Base-by-base conservation (phyloP, 768 basidiomycete species). In the Pulveroboletus ravenelii region DNA sequence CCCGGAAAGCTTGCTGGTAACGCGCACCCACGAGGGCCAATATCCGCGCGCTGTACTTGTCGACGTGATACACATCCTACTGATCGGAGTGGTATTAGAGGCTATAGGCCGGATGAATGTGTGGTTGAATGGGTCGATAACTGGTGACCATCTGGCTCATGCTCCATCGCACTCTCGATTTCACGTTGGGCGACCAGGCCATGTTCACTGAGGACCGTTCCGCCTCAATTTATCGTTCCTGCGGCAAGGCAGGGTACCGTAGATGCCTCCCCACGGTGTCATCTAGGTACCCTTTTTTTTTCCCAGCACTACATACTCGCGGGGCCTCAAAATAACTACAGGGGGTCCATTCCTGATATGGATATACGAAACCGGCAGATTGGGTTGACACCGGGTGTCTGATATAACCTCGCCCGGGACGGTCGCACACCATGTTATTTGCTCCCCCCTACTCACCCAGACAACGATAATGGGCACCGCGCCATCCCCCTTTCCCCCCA, bases 391-490 rank as follows among this genome's bases (percentile, higher is more conserved):
- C 53, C 32, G 14, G 17, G 3, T 18, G 18, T 25, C 41, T 35
- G 43, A 46, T 64, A 59, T 52, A 62, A 53, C 35, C 29, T 3
- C 14, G 40, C 6, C 5, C 2, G 31, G 7, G 30, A 18, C 2
- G 2, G 38, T 15, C 47, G 10, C 49, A 30, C 14, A 42, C 48
- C 17, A 38, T 55, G 51, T 38, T 34, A 29, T 9, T 45, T 40
- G 23, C 38, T 44, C 32, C 38, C 30, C 23, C 5, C n/a, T 27
- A 9, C 32, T 12, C 25, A 45, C 40, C 39, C 25, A 30, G 38
- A 14, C 43, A 12, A 45, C 53, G n/a, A 48, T 30, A 0, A 66
- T 68, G 64, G 58, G 52, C 35, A 23, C 51, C 10, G 20, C 38
- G 4, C 1, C 36, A 2, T 13, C 53, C 15, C 7, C 53, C 12